phyloP scores from a whole-genome alignment of 805 yeast species.

The Teunomyces cretensis region DNA sequence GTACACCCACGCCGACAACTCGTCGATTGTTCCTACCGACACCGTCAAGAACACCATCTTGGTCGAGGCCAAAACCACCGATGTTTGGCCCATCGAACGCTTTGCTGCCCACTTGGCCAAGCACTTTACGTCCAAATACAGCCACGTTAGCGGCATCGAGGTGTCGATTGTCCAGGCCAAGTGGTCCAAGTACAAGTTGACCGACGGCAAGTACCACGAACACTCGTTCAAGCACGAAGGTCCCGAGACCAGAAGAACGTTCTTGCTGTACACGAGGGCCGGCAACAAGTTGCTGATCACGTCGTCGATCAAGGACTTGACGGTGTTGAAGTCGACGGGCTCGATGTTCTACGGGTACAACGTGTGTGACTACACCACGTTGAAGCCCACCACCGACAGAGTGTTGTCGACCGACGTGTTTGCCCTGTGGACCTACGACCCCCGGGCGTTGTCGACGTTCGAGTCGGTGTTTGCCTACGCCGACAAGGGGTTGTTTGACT shows the following conservation, averaged over 20 bases:
- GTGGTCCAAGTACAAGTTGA: constrained; percentile 75
- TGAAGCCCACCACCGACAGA: constrained; percentile 80
- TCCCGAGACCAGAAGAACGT: constrained; percentile 69
- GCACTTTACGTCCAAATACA: constrained; percentile 76
- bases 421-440: constrained; percentile 68
- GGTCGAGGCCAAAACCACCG: constrained; percentile 76
- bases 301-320: constrained; percentile 75
- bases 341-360: constrained; percentile 90
- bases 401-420: constrained; percentile 84
- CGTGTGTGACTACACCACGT: constrained; percentile 84
- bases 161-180: constrained; percentile 67
- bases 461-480: constrained; percentile 50
- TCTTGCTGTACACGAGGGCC: constrained; percentile 49
- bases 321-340: constrained; percentile 86
- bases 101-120: constrained; percentile 83
- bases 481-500: constrained; percentile 64
- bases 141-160: constrained; percentile 72
- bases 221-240: constrained; percentile 89
- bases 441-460: constrained; percentile 49
- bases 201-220: constrained; percentile 67
- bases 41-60: constrained; percentile 87
- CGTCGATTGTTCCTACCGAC: constrained; percentile 90
- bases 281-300: constrained; percentile 54
- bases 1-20: constrained; percentile 85
- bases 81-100: constrained; percentile 88